A percentile compares a stretch with the other conserved stretches of the same genome.
Evolutionary conservation across 2,329 filamentous ascomycete genomes (phyloP).

Genomic region (Fusarium sp.): DNA sequence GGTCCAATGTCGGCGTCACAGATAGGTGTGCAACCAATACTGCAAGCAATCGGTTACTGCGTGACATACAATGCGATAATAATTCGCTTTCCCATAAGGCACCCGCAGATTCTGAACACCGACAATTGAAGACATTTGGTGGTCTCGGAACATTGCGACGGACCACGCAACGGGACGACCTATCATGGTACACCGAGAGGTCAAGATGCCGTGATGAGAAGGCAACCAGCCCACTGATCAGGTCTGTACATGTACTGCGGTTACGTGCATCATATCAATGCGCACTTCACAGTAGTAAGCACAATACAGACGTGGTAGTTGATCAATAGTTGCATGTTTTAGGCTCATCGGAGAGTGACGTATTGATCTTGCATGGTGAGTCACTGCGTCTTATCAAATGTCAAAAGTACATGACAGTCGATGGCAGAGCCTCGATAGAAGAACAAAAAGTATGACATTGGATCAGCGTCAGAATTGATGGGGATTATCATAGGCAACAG

Average conservation of each 20-base stretch:
- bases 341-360: conserved; percentile 8
- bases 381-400: conserved; percentile 22
- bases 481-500: background rate
- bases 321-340: background rate
- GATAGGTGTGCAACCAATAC: conserved; percentile 12
- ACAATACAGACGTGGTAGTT: background rate
- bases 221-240: conserved; percentile 16
- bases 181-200: background rate
- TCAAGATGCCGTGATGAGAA: background rate
- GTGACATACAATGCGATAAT: conserved; percentile 22
- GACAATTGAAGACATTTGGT: background rate
- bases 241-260: conserved; percentile 29
- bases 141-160: conserved; percentile 14
- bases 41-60: conserved; percentile 1
- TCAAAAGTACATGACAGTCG: conserved; percentile 5
- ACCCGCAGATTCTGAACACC: conserved; percentile 3
- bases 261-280: conserved; percentile 20
- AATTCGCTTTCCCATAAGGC: conserved; percentile 12
- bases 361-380: conserved; percentile 20
- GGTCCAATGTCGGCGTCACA: conserved; percentile 22
- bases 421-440: conserved; percentile 17
- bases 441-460: conserved; percentile 3
- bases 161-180: background rate
- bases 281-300: background rate
- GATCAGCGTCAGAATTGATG: conserved; percentile 3